Percentiles rank a stretch among this genome's conserved stretches.
These are phyloP conservation scores for Eragrostis curvula DNA, from an alignment of 176 grass and related monocot species.

Conservation along the genomic window DNA sequence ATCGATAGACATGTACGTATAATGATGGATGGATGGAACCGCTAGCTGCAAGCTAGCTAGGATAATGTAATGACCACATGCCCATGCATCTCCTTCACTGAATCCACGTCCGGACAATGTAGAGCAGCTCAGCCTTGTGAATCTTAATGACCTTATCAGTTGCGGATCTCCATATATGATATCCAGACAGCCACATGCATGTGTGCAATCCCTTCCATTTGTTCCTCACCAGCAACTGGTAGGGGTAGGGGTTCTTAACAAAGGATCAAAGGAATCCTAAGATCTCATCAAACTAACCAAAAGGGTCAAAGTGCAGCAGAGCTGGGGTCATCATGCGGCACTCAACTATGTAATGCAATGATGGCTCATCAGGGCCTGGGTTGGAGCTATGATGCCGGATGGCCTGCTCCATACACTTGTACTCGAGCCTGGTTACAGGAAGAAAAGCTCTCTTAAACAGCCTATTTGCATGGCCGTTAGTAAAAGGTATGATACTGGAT, in stretches of 20 bases:
- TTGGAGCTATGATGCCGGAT: no score
- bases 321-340: neutral
- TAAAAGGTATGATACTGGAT: neutral
- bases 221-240: neutral
- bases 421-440: neutral
- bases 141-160: neutral
- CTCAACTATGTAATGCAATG: no score
- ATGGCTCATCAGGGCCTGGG: no score
- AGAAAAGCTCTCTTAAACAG: neutral
- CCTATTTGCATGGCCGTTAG: neutral
- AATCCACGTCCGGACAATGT: neutral
- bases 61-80: neutral
- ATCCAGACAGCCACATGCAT: neutral
- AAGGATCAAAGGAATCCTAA: neutral
- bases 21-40: neutral
- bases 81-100: neutral
- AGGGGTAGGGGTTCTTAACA: neutral
- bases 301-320: neutral
- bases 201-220: neutral
- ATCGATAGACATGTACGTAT: neutral
- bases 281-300: neutral
- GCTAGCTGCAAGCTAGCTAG: neutral
- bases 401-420: no score
- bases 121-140: neutral
- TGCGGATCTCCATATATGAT: slow-evolving; percentile 15